Conservation (phyloP, 179 eudicot species). For the Silene vulgaris region DNA sequence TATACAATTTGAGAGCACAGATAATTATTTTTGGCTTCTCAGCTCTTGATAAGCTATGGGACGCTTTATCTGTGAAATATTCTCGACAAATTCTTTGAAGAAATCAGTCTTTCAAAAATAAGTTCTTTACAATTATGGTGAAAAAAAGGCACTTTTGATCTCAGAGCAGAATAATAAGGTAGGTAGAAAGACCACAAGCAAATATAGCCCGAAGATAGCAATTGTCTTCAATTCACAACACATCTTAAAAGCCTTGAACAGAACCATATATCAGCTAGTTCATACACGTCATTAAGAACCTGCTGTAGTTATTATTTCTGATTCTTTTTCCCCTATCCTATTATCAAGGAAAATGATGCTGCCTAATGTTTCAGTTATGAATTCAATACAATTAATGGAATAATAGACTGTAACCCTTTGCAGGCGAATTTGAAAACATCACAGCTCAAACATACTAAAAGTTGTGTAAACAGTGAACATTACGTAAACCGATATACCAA, state of each 20-base stretch:
- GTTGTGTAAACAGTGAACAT: neutral
- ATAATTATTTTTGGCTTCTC: neutral
- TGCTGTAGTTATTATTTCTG: neutral
- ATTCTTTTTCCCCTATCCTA: neutral
- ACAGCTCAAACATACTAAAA: neutral
- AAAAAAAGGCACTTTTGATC: conserved; percentile 11
- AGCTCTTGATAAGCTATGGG: neutral
- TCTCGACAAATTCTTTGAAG: neutral
- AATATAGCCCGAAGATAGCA: neutral
- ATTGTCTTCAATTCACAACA: neutral
- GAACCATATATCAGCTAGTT: neutral
- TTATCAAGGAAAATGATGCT: neutral
- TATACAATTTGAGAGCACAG: too few species aligned
- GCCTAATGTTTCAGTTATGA: neutral
- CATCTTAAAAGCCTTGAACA: neutral
- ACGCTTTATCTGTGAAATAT: neutral
- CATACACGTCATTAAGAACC: neutral
- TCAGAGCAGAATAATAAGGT: neutral
- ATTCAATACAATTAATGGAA: neutral
- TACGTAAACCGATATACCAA: neutral
- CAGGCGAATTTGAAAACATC: neutral
- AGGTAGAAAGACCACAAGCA: neutral
- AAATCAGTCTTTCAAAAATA: neutral
- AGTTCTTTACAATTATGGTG: neutral
- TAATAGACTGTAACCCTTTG: neutral